Base-by-base conservation (phyloP, 129 eudicot genomes). In the Artemisia tridentata region DNA sequence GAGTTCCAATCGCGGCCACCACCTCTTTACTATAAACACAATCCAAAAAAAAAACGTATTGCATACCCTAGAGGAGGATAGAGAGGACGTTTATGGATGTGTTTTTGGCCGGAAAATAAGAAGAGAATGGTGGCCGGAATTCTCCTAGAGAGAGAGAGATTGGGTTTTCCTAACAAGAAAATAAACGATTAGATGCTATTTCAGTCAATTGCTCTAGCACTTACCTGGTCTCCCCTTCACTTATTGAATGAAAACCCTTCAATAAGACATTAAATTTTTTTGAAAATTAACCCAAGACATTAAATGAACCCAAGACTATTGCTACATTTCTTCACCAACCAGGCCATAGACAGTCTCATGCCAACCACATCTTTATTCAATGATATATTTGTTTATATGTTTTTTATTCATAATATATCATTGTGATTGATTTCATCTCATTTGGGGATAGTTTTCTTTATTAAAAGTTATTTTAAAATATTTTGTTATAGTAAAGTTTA, bases 151-250 rank as follows among this genome's bases (percentile, higher is more conserved):
- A n/a, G n/a, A n/a, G n/a, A n/a, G n/a, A n/a, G n/a, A n/a, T n/a
- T n/a, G n/a, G n/a, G n/a, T n/a, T 59, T 11, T 21, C 9, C 46
- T 9, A 60, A 27, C 15, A 27, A 16, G 7, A 63, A 31, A 38
- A 12, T 14, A 3, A 16, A 51, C 3, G 56, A 16, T 56, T 56
- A 38, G 68, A 63, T 34, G 68, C 50, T 38, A 63, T 16, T 63
- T 38, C 50, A n/a, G 68, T 63, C 51, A 31, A 63, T 63, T 38
- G 23, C 50, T 38, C 51, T 49, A 38, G 7, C 25, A 63, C 25
- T 63, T 65, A 4, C 29, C 52, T 65, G 69, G 55, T 65, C 69
- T 45, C 69, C 69, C 18, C 21, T 65, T 45, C 54, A 45, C 16
- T 13, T 45, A 45, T 43, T 65, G 69, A 45, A 41, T 64, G 52